These are phyloP conservation scores for Coccomyxa sp. DNA, from an alignment of 139 green algal genomes.

Conservation along the genomic window DNA sequence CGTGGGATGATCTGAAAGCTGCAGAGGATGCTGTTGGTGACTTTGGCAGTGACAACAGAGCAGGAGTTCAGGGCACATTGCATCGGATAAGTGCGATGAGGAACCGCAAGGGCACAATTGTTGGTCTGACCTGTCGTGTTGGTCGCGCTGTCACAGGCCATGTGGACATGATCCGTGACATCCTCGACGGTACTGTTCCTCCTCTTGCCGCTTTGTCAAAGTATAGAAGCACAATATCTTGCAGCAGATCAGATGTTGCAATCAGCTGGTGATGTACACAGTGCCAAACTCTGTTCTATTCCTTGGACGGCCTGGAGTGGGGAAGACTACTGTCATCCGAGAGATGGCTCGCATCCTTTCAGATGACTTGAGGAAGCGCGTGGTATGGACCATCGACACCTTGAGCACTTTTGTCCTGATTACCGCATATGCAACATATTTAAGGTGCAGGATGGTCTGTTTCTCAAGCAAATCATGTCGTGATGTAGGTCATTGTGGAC, in stretches of 20 bases:
- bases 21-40: constrained; percentile 58
- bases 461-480: no score
- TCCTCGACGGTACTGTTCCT: constrained; percentile 54
- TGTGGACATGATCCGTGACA: constrained; percentile 89
- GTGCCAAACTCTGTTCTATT: constrained; percentile 74
- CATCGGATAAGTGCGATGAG: constrained; percentile 81
- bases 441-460: no score
- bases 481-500: constrained; percentile 56
- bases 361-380: constrained; percentile 71
- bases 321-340: constrained; percentile 92
- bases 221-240: no score
- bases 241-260: no score
- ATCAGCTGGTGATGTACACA: constrained; percentile 7
- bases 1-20: constrained; percentile 50
- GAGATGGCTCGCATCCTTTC: constrained; percentile 87
- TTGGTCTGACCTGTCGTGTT: constrained; percentile 95
- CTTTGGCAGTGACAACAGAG: constrained; percentile 84
- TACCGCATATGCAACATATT: no score
- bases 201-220: background rate
- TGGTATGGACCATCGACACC: constrained; percentile 17
- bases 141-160: constrained; percentile 89
- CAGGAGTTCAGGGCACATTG: constrained; percentile 71
- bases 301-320: constrained; percentile 82
- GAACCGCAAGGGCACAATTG: constrained; percentile 76
- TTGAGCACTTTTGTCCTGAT: no score